phyloP scores from a whole-genome alignment of 2,329 filamentous ascomycete species.

The Nemania serpens region DNA sequence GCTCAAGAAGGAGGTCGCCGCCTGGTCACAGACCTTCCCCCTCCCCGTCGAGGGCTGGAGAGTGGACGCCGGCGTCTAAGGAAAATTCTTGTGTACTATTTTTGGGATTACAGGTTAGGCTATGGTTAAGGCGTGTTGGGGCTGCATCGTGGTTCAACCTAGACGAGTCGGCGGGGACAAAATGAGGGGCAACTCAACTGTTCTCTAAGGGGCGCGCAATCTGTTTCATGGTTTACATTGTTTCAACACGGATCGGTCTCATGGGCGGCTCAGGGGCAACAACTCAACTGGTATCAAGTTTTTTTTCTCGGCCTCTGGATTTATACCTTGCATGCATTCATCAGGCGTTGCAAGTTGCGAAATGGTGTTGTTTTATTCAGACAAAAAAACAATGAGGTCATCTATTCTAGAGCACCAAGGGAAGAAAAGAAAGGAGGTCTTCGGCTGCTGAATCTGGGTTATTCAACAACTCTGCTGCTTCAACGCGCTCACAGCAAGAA shows the following conservation, averaged over 20 bases:
- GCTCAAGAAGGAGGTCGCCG: conserved; percentile 85
- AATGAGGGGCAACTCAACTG: conserved; percentile 41
- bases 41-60: conserved; percentile 82
- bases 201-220: conserved; percentile 35
- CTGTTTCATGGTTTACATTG: conserved; percentile 22
- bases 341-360: conserved; percentile 42
- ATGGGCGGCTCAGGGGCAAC: conserved; percentile 11
- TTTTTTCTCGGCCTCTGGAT: not conserved
- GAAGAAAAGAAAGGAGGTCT: conserved; percentile 25
- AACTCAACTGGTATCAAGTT: not conserved
- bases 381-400: not conserved
- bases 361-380: conserved; percentile 11
- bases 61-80: conserved; percentile 62
- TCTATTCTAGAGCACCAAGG: conserved; percentile 30
- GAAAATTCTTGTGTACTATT: conserved; percentile 5
- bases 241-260: conserved; percentile 18
- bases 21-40: conserved; percentile 89
- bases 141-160: conserved; percentile 40
- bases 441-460: conserved; percentile 35
- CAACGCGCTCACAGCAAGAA: conserved; percentile 44
- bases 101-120: conserved; percentile 18
- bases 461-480: conserved; percentile 44
- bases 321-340: conserved; percentile 38
- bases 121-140: conserved; percentile 19
- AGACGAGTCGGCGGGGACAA: conserved; percentile 30